These are phyloP conservation scores for Panicum miliaceum DNA, from an alignment of 176 grass and related monocot species.

Conservation along the genomic window DNA sequence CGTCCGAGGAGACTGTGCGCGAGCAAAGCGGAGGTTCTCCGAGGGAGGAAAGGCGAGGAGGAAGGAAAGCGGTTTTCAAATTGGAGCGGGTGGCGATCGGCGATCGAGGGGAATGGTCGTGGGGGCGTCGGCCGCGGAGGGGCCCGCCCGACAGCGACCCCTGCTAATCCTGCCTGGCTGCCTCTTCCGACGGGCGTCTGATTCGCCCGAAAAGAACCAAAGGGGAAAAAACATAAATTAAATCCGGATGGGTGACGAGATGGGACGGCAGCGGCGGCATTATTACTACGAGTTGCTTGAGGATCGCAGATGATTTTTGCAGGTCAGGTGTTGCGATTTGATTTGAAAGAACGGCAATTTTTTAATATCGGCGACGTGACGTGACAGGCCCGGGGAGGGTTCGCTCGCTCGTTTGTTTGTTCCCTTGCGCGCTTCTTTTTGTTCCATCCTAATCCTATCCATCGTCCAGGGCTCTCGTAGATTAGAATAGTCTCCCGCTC, in stretches of 20 bases:
- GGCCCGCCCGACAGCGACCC: constrained; percentile 13
- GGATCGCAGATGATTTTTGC: neutral
- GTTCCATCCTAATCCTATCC: neutral
- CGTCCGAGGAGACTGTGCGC: neutral
- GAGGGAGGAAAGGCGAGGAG: neutral
- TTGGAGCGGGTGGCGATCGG: constrained; percentile 45
- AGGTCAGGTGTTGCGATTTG: constrained; percentile 31
- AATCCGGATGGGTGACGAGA: neutral
- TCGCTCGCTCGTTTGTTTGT: neutral
- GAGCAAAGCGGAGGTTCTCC: neutral
- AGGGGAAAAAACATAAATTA: neutral
- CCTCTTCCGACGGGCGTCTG: neutral
- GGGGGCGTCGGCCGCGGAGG: neutral
- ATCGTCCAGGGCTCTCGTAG: too few relatives aligned
- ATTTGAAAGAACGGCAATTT: neutral
- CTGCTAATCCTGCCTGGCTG: neutral
- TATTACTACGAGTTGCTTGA: neutral
- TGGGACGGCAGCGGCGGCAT: neutral
- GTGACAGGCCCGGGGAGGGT: neutral
- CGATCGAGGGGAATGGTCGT: constrained; percentile 35
- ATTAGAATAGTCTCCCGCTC: neutral
- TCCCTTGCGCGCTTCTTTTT: neutral
- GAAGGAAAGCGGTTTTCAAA: constrained; percentile 54
- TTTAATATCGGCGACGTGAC: neutral
- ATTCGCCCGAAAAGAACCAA: neutral